Percentiles rank a stretch among this genome's conserved stretches.
phyloP scores from a whole-genome alignment of 768 basidiomycete genomes.

The Auriscalpium orientale region DNA sequence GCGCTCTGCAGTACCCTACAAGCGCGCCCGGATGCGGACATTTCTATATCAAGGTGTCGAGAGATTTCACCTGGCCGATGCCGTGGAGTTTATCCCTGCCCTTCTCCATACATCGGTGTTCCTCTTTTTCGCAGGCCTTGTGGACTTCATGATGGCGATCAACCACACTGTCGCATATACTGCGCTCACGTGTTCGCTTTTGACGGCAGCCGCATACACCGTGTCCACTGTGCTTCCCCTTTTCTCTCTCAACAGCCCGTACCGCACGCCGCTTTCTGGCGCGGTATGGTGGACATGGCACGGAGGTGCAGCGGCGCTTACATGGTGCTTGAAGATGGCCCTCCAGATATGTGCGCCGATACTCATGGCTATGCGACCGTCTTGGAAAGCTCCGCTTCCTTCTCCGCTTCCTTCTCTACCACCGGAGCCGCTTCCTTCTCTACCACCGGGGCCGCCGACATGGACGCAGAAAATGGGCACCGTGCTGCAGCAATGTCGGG shows the following conservation, averaged over 20 bases:
- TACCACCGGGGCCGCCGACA: no score
- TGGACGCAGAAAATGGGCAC: no score
- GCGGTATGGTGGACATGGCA: not conserved
- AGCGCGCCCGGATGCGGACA: not conserved
- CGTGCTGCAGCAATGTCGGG: no score
- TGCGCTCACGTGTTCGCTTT: not conserved
- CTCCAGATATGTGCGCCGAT: no score
- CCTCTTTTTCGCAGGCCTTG: conserved; percentile 2
- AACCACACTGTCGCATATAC: not conserved
- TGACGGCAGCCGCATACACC: not conserved
- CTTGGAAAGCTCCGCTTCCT: no score
- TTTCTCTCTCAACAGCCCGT: conserved; percentile 7
- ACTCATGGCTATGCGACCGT: no score
- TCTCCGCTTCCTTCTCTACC: no score
- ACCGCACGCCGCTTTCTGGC: conserved; percentile 7
- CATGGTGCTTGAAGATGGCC: no score
- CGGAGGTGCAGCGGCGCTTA: not conserved
- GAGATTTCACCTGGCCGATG: not conserved
- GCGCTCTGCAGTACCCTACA: not conserved
- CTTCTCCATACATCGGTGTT: conserved; percentile 1
- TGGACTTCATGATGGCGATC: not conserved
- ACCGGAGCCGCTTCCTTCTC: no score
- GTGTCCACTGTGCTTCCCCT: conserved; percentile 1
- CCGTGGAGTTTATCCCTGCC: not conserved
- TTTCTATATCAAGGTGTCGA: not conserved